These are phyloP conservation scores for Mangifera indica DNA, from an alignment of 345 rosid genomes.

Conservation along the genomic window DNA sequence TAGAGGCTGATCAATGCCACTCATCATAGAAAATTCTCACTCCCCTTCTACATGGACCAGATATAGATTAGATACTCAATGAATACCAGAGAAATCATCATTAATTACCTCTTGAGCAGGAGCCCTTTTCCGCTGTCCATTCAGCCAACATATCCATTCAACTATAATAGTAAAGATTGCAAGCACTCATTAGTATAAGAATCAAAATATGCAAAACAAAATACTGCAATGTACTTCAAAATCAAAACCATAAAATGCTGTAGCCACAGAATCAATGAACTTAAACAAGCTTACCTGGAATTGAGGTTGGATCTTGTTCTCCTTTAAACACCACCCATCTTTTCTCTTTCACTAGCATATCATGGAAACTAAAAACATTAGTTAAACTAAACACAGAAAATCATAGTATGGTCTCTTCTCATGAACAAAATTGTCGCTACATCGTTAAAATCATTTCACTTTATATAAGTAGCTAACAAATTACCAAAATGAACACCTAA, in stretches of 20 bases:
- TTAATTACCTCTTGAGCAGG: conserved; percentile 75
- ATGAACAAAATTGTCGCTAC: not conserved
- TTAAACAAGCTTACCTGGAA: conserved; percentile 58
- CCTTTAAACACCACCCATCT: conserved; percentile 86
- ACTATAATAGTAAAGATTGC: conserved; percentile 48
- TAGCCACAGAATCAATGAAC: too few relatives aligned
- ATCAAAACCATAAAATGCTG: not conserved
- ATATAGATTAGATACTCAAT: not conserved
- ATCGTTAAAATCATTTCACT: not conserved
- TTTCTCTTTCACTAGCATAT: conserved; percentile 55
- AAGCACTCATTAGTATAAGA: conserved; percentile 12
- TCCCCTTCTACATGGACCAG: not conserved
- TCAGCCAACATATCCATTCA: conserved; percentile 99
- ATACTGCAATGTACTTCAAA: not conserved
- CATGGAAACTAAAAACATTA: too few relatives aligned
- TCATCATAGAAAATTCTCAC: not conserved
- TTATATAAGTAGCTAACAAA: not conserved
- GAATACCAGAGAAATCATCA: not conserved
- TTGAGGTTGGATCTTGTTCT: conserved; percentile 80
- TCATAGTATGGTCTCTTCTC: not conserved
- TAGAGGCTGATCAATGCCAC: not conserved
- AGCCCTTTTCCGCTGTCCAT: conserved; percentile 87
- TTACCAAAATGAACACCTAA: not conserved
- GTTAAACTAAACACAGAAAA: not conserved
- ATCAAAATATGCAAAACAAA: conserved; percentile 12